Evolutionary conservation across 129 eudicot genomes (phyloP), one percentile per base, ranked within the genome.

Genomic region (Saposhnikovia divaricata): DNA sequence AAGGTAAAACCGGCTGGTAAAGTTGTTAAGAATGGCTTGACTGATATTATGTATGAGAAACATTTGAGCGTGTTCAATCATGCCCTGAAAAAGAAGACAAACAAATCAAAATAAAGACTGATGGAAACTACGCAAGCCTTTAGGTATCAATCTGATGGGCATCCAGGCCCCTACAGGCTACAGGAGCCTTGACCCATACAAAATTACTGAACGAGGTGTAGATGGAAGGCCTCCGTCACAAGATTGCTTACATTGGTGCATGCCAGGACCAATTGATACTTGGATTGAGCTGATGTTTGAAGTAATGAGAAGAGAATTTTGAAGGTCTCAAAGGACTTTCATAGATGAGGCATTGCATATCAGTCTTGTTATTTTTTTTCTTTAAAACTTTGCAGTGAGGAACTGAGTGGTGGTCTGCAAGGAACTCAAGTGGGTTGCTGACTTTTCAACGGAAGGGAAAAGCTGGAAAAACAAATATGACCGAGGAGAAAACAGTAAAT

Each of bases 241-340:
- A 84, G 99, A 95, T 83, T 95, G 99, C 87, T 78, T 92, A 50
- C 99, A 95, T 61, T 95, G 99, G 99, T 95, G 99, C 87, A 90
- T 95, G 97, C 99, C 99, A 0, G 97, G 99, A 11, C 97, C 99
- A 4, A 88, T 92, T 55, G 99, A 95, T 63, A 89, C 90, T 3
- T 95, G 99, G 97, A 95, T 92, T 63, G 97, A 95, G 87, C 70
- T 95, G 65, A 85, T 95, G 81, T 69, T 85, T 55, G 99, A 90
- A 83, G 81, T 89, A 38, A 85, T 95, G 42, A 84, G 93, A 83
- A 85, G 89, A 78, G 97, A 95, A 70, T 86, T 85, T 74, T 87
- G 87, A 87, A 83, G 85, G 79, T 59, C 50, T 1, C 15, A 57
- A n/a, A n/a, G 68, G 27, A n/a, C 34, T 59, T 0, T n/a, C 68